Conservation (phyloP, 2,329 filamentous ascomycete species). For the Beauveria sp. region DNA sequence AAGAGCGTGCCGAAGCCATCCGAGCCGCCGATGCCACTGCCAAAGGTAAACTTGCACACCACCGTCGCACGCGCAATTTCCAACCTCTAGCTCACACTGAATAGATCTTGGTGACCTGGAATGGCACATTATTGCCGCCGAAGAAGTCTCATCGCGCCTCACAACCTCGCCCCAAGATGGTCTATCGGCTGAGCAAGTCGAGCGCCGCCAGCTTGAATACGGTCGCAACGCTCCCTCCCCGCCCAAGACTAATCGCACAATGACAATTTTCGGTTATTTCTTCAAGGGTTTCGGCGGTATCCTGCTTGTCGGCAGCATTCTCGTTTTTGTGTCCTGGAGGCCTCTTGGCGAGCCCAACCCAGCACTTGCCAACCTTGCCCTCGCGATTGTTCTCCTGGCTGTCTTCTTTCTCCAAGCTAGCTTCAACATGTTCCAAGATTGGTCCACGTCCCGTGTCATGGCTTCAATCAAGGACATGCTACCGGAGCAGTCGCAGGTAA, state of each 20-base stretch:
- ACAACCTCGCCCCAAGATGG: slow-evolving; percentile 48
- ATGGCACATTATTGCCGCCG: slow-evolving; percentile 55
- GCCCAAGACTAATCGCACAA: slow-evolving; percentile 52
- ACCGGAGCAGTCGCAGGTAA: slow-evolving; percentile 61
- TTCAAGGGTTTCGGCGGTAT: slow-evolving; percentile 72
- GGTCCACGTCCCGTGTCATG: slow-evolving; percentile 71
- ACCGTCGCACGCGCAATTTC: not conserved
- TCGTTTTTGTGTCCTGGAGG: slow-evolving; percentile 72
- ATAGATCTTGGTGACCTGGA: slow-evolving; percentile 55
- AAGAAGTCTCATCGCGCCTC: slow-evolving; percentile 53
- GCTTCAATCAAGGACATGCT: slow-evolving; percentile 72
- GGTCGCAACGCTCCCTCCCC: slow-evolving; percentile 61
- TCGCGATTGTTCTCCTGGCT: slow-evolving; percentile 63
- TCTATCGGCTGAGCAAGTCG: slow-evolving; percentile 50
- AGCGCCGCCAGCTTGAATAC: slow-evolving; percentile 47
- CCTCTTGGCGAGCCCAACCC: slow-evolving; percentile 62
- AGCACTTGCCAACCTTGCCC: slow-evolving; percentile 58
- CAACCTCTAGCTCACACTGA: not conserved
- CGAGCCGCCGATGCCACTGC: slow-evolving; percentile 36
- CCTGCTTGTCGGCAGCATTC: slow-evolving; percentile 57
- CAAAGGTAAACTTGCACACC: slow-evolving; percentile 26
- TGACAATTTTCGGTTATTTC: slow-evolving; percentile 59
- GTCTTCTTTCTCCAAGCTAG: slow-evolving; percentile 63
- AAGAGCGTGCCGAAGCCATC: slow-evolving; percentile 29
- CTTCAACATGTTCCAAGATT: slow-evolving; percentile 67